Conservation (phyloP, 2,329 filamentous ascomycete species). For the Thielaviopsis euricoi region DNA sequence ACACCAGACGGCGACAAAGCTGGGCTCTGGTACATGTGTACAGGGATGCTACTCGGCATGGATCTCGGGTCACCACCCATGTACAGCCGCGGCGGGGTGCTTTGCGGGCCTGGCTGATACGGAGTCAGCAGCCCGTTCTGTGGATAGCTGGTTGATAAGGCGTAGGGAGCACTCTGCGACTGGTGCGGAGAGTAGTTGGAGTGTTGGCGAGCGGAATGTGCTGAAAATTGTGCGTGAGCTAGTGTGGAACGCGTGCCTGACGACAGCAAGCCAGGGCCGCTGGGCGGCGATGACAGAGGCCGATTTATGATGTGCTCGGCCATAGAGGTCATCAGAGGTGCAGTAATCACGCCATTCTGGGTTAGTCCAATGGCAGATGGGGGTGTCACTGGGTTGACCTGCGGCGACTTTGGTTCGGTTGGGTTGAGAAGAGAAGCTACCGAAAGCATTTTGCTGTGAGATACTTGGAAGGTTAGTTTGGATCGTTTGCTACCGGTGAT, state of each 20-base stretch:
- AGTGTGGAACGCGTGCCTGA: neutral
- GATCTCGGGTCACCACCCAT: neutral
- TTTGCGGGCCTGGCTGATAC: neutral
- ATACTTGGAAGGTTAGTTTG: constrained; percentile 4
- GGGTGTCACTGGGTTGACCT: neutral
- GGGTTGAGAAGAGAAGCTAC: constrained; percentile 53
- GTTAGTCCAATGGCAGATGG: neutral
- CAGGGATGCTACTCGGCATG: neutral
- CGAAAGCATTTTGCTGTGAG: constrained; percentile 36
- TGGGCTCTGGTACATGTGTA: neutral
- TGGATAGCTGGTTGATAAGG: neutral
- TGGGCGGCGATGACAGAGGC: neutral
- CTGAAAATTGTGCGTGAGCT: neutral
- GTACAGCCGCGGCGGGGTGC: neutral
- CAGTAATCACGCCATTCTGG: neutral
- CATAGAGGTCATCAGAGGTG: neutral
- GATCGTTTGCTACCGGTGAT: neutral
- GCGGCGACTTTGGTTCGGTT: constrained; percentile 26
- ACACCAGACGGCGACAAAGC: neutral
- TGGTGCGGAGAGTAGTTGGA: neutral
- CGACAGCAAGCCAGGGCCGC: neutral
- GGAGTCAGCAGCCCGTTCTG: neutral
- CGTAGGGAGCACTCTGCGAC: neutral
- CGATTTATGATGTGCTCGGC: neutral
- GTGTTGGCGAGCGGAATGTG: neutral